Conservation (phyloP, 805 yeast species). For the Lipomyces mesembrius region DNA sequence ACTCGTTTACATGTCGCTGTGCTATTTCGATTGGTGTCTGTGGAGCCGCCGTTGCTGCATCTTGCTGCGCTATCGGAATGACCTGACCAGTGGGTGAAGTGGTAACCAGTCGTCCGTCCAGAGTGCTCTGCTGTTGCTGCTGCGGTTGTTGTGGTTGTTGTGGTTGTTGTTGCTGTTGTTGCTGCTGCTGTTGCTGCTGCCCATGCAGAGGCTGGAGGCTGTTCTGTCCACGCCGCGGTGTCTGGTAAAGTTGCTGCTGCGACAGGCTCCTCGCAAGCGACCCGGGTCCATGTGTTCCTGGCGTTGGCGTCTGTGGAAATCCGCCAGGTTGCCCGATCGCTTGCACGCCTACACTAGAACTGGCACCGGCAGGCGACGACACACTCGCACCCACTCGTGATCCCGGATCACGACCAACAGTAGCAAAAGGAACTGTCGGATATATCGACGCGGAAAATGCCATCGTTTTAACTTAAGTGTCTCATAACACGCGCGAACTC, state of each 20-base stretch:
- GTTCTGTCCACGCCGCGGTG: constrained; percentile 7
- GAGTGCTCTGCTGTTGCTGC: constrained; percentile 11
- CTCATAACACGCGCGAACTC: neutral
- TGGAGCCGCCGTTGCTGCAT: neutral
- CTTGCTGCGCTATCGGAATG: neutral
- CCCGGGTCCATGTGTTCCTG: constrained; percentile 2
- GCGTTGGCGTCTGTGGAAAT: neutral
- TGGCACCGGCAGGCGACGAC: neutral
- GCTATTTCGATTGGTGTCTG: constrained; percentile 29
- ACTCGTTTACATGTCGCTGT: constrained; percentile 39
- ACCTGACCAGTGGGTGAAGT: constrained; percentile 8
- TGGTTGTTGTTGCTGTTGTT: constrained; percentile 11
- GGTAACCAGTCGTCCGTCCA: constrained; percentile 1
- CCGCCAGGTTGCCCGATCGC: neutral
- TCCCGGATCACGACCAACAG: neutral
- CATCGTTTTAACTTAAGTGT: neutral
- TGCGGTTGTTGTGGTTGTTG: constrained; percentile 3
- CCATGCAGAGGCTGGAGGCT: neutral
- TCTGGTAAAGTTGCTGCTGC: constrained; percentile 16
- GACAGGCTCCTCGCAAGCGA: constrained; percentile 9
- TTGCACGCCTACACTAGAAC: neutral
- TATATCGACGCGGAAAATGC: neutral
- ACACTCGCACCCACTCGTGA: neutral
- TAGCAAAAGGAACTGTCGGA: neutral
- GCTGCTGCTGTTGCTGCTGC: constrained; percentile 12